phyloP scores from a whole-genome alignment of 768 basidiomycete genomes.

The Lactifluus subvellereus region DNA sequence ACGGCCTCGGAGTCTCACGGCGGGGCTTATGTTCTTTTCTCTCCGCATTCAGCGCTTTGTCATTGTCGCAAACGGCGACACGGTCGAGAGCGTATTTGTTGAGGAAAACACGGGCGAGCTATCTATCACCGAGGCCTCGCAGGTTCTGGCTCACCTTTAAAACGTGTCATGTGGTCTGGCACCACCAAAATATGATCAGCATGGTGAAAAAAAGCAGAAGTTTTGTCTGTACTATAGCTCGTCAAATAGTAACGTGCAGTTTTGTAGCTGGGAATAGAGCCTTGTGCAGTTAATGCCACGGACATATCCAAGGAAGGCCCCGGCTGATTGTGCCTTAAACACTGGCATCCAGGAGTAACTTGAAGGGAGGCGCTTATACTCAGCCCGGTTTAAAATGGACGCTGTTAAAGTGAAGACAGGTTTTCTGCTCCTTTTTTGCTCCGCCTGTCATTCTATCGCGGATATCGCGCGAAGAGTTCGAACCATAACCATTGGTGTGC shows the following conservation, averaged over 20 bases:
- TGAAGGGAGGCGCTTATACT: no score
- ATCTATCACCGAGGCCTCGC: conserved; percentile 40
- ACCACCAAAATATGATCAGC: not conserved
- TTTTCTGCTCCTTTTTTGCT: no score
- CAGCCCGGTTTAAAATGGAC: no score
- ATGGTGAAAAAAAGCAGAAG: not conserved
- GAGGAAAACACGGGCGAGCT: conserved; percentile 37
- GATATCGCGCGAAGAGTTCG: no score
- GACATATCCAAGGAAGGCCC: not conserved
- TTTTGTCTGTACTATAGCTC: not conserved
- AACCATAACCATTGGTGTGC: no score
- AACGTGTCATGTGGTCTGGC: not conserved
- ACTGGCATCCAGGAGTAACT: no score
- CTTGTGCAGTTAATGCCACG: not conserved
- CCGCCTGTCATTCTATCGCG: no score
- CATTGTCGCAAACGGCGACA: conserved; percentile 60
- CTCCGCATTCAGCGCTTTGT: conserved; percentile 47
- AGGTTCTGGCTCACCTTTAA: conserved; percentile 34
- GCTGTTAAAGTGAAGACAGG: no score
- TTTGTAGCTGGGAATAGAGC: conserved; percentile 4
- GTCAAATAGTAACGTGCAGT: conserved; percentile 19
- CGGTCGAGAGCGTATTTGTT: conserved; percentile 53
- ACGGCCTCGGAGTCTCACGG: not conserved
- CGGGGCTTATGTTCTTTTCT: not conserved
- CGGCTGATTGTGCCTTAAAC: no score